Conservation (phyloP, 108 stramenopile genomes). For the Mediolabrus comicus region DNA sequence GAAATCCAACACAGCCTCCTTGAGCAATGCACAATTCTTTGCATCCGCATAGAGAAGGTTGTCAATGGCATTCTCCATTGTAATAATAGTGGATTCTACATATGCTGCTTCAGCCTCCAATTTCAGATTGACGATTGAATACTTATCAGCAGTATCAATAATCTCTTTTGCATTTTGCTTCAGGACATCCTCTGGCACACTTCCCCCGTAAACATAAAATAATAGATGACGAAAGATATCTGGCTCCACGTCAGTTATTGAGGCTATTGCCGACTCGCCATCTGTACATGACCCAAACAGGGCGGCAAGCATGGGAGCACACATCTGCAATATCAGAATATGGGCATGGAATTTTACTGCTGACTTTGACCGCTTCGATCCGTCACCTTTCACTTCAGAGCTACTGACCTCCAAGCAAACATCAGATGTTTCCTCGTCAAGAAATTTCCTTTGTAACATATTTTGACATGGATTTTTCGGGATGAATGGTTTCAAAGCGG, state of each 20-base stretch:
- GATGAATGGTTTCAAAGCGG: not conserved
- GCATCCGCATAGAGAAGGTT: too few relatives aligned
- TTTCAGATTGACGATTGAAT: too few relatives aligned
- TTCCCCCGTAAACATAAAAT: not conserved
- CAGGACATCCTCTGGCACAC: not conserved
- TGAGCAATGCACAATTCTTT: too few relatives aligned
- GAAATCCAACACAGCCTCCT: conserved; percentile 1
- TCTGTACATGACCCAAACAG: too few relatives aligned
- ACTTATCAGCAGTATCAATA: not conserved
- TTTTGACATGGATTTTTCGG: not conserved
- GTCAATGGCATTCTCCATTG: not conserved
- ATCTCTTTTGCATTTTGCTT: not conserved
- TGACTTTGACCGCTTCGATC: not conserved
- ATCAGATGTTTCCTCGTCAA: not conserved
- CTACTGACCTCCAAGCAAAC: not conserved
- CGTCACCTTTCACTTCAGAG: not conserved
- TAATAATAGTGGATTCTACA: too few relatives aligned
- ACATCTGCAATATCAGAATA: not conserved
- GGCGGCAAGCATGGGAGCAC: too few relatives aligned
- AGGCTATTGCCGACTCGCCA: not conserved
- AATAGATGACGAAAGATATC: not conserved
- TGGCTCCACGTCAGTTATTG: not conserved
- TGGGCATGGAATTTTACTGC: not conserved
- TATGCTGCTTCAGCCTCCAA: too few relatives aligned
- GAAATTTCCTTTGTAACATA: not conserved